Conservation (phyloP, 225 moss, liverwort and hornwort genomes). For the Thuidium tamariscinum region DNA sequence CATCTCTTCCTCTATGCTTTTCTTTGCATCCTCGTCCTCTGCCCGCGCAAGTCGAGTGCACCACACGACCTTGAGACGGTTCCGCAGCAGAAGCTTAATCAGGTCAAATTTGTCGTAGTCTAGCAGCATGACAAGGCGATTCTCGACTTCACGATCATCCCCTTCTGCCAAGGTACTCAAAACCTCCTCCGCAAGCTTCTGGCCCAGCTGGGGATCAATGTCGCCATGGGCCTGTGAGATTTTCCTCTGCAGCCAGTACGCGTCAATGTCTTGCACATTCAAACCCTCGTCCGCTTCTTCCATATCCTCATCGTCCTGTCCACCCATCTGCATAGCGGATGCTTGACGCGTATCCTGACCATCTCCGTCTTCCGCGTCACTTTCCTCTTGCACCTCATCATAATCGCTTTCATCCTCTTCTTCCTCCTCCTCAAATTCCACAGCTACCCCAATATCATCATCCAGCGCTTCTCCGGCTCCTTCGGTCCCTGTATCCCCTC, state of each 20-base stretch:
- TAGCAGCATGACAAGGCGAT: conserved; percentile 71
- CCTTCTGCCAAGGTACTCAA: conserved; percentile 77
- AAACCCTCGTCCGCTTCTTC: conserved; percentile 92
- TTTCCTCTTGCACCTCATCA: conserved; percentile 95
- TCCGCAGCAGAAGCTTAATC: conserved; percentile 81
- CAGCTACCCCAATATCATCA: conserved; percentile 93
- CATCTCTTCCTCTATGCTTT: conserved; percentile 88
- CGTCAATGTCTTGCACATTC: conserved; percentile 91
- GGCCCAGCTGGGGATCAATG: conserved; percentile 84
- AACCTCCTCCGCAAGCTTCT: conserved; percentile 92
- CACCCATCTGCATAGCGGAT: conserved; percentile 94
- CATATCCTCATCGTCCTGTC: conserved; percentile 90
- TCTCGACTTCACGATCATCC: conserved; percentile 84
- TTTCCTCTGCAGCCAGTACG: conserved; percentile 90
- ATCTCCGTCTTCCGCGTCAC: conserved; percentile 77
- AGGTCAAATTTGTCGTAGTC: conserved; percentile 90
- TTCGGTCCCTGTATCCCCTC: conserved; percentile 62
- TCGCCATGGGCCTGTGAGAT: conserved; percentile 90
- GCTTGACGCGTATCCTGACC: conserved; percentile 92
- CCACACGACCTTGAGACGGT: conserved; percentile 90
- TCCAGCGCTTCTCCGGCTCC: conserved; percentile 87
- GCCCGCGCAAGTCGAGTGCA: conserved; percentile 92
- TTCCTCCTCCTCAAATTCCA: conserved; percentile 94
- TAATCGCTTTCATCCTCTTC: conserved; percentile 91
- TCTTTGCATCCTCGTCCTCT: conserved; percentile 84